Base-by-base conservation (phyloP, 306 rosid species). In the Sechiopsis laciniata region DNA sequence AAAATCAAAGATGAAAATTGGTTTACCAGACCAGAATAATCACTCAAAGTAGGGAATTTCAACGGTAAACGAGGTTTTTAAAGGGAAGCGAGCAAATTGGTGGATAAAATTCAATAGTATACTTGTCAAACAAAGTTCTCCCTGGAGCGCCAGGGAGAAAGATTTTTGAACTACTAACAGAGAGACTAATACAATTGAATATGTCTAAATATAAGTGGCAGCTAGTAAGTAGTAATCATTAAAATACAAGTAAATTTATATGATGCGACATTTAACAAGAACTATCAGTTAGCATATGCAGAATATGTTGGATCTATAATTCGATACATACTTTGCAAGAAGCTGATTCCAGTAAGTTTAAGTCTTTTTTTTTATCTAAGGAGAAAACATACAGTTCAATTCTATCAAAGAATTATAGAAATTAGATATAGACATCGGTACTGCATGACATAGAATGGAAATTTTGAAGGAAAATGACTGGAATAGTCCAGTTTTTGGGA, bases 11-110 rank as follows among this genome's bases (percentile, higher is more conserved):
- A 19, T 11, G 17, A 42, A 45, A 42, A 67, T 19, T 42, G 13
- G 57, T 68, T 68, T 69, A 21, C 14, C 73, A 50, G 73, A 50
- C 58, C 3, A 12, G 73, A 69, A 69, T 32, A 20, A 69, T 69
- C 73, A 50, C 73, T 22, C 20, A 22, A 69, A 48, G 16, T 51
- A 22, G 12, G 8, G 8, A 69, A 50, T 69, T 69, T 67, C 21
- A 69, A 69, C 4, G 35, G 14, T 22, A 69, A 69, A 69, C 58
- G 12, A 69, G 22, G 58, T 42, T 4, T 42, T 46, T 42, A 17
- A 45, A 16, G 52, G 74, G 8, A 69, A 22, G 74, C 20, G 14
- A 7, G 3, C 46, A 53, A 45, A 69, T 50, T 50, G 74, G 22
- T 24, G 16, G 21, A 51, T 15, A 14, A 48, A 24, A 8, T 21